phyloP scores from a whole-genome alignment of 306 rosid genomes.

The Glycine latifolia region DNA sequence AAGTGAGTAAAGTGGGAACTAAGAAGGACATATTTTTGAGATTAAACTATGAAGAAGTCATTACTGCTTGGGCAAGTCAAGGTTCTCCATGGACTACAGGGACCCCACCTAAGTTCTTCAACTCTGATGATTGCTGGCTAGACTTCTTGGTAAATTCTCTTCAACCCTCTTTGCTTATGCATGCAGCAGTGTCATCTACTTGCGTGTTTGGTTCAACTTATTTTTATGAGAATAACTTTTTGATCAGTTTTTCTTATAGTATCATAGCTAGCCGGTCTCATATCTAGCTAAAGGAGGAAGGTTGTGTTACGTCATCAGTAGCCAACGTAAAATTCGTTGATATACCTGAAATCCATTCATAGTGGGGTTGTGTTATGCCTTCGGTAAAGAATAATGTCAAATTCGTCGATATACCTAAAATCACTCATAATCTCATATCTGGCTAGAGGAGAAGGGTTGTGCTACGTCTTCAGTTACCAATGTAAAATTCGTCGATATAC shows the following conservation, averaged over 20 bases:
- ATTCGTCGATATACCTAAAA: neutral
- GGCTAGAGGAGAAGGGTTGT: too few relatives aligned
- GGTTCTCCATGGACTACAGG: constrained; percentile 77
- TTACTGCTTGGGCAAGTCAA: constrained; percentile 72
- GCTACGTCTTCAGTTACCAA: too few relatives aligned
- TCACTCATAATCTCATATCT: too few relatives aligned
- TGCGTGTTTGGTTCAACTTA: neutral
- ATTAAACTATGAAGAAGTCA: constrained; percentile 72
- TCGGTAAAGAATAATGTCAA: neutral
- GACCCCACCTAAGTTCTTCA: constrained; percentile 53
- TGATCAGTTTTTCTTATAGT: neutral
- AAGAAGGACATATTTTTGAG: constrained; percentile 54
- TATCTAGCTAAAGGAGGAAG: neutral
- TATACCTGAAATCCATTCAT: neutral
- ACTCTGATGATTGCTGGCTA: constrained; percentile 60
- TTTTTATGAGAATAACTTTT: neutral
- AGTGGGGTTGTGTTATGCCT: neutral
- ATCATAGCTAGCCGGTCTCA: neutral
- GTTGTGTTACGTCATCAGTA: neutral
- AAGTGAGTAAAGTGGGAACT: constrained; percentile 3
- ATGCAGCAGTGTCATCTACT: neutral
- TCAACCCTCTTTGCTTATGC: neutral
- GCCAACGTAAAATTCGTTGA: neutral
- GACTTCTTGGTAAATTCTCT: constrained; percentile 57
- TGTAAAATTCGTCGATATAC: too few relatives aligned